Evolutionary conservation across 345 rosid species (phyloP).

Genomic region (Brassica incana): DNA sequence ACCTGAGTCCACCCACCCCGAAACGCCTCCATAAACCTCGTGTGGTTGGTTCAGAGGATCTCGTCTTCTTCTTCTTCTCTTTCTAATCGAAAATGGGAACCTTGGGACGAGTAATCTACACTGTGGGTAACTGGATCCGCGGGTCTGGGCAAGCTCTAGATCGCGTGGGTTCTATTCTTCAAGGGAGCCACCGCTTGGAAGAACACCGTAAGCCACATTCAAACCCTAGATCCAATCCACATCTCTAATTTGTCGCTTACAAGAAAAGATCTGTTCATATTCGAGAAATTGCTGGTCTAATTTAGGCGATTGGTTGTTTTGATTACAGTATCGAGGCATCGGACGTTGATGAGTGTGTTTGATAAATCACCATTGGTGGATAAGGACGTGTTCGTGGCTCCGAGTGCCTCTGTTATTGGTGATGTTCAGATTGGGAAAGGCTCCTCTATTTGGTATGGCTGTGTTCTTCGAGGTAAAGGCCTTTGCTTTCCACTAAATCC

Average conservation of each 20-base stretch:
- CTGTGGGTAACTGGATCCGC: conserved; percentile 93
- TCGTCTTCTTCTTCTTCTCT: neutral
- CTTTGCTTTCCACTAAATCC: neutral
- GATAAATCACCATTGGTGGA: conserved; percentile 84
- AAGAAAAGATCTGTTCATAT: neutral
- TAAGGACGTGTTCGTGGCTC: conserved; percentile 89
- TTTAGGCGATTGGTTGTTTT: neutral
- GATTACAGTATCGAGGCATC: conserved; percentile 77
- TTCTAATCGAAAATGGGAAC: conserved; percentile 66
- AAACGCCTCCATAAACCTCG: conserved; percentile 33
- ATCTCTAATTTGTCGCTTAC: neutral
- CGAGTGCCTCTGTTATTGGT: conserved; percentile 90
- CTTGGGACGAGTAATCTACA: conserved; percentile 81
- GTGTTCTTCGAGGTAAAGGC: conserved; percentile 85
- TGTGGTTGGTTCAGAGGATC: neutral
- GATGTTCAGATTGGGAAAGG: conserved; percentile 84
- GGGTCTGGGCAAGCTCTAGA: conserved; percentile 90
- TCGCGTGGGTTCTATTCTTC: conserved; percentile 90
- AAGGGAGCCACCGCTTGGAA: conserved; percentile 67
- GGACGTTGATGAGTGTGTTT: conserved; percentile 88
- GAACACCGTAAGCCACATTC: conserved; percentile 60
- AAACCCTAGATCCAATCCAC: conserved; percentile 35
- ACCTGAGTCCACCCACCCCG: neutral
- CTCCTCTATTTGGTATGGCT: conserved; percentile 95
- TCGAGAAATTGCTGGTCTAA: neutral